These are phyloP conservation scores for Solanum hybrid DNA, from an alignment of 305 asterid genomes.

Conservation along the genomic window DNA sequence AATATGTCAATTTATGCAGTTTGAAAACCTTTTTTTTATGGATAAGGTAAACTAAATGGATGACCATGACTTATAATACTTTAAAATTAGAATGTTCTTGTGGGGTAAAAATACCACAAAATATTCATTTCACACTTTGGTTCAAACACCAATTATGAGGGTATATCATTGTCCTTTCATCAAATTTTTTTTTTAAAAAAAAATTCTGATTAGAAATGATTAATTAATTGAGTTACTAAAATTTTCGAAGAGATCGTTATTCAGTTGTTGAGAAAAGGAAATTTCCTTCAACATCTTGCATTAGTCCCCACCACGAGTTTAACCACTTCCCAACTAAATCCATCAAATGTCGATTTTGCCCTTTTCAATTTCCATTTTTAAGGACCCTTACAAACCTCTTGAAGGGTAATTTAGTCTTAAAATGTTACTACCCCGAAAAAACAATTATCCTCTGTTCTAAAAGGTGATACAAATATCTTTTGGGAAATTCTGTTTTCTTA, in stretches of 20 bases:
- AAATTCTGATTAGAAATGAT: neutral
- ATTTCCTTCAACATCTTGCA: neutral
- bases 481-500: neutral
- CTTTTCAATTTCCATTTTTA: neutral
- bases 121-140: conserved; percentile 17
- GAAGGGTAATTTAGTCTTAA: neutral
- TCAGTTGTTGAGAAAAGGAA: neutral
- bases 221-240: neutral
- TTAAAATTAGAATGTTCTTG: neutral
- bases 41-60: conserved; percentile 1
- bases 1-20: neutral
- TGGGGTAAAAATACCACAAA: neutral
- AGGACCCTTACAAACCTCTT: neutral
- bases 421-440: neutral
- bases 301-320: neutral
- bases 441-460: neutral
- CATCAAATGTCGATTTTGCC: neutral
- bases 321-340: neutral
- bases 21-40: neutral
- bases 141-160: neutral
- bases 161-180: neutral
- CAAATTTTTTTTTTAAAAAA: too few relatives aligned
- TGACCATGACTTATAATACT: conserved; percentile 7
- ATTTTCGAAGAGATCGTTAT: accelerated
- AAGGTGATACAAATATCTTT: neutral